phyloP scores from a whole-genome alignment of 352 stramenopile species.

The Phytophthora citricola region DNA sequence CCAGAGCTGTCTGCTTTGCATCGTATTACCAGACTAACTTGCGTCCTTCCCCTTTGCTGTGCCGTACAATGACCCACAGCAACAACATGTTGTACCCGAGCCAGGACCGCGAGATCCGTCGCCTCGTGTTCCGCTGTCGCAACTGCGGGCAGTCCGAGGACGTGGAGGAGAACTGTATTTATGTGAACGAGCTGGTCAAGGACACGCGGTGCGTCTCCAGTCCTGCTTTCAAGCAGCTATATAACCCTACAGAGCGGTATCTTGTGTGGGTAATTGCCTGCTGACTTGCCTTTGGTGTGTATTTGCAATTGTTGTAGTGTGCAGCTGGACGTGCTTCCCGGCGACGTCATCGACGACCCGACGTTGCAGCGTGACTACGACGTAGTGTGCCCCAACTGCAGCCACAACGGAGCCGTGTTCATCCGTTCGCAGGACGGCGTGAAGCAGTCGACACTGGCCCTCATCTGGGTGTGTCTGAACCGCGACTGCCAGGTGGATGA shows the following conservation, averaged over 20 bases:
- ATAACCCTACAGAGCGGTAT: background rate
- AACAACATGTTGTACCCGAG: slow-evolving; percentile 94
- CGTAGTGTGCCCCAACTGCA: slow-evolving; percentile 82
- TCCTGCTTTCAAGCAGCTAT: background rate
- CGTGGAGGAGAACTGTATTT: slow-evolving; percentile 92
- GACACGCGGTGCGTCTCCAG: slow-evolving; percentile 70
- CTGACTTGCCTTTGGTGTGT: slow-evolving; percentile 3
- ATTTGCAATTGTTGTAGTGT: slow-evolving; percentile 47
- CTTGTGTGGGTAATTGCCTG: background rate
- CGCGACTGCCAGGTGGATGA: slow-evolving; percentile 89
- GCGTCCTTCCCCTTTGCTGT: background rate
- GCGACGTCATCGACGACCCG: slow-evolving; percentile 89
- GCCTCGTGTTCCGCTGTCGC: slow-evolving; percentile 86
- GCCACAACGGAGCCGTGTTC: slow-evolving; percentile 83
- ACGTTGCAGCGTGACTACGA: slow-evolving; percentile 90
- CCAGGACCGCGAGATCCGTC: slow-evolving; percentile 86
- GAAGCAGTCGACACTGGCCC: slow-evolving; percentile 85
- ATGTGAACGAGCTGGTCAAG: slow-evolving; percentile 91
- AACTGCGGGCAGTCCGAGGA: slow-evolving; percentile 89
- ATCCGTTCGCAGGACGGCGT: slow-evolving; percentile 90
- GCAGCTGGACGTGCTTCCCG: slow-evolving; percentile 85
- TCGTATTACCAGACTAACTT: slow-evolving; percentile 9
- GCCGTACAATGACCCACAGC: slow-evolving; percentile 37
- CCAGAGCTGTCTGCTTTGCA: background rate
- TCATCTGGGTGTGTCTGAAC: slow-evolving; percentile 92